Evolutionary conservation across 352 stramenopile genomes (phyloP).

Genomic region (Phytophthora citricola): DNA sequence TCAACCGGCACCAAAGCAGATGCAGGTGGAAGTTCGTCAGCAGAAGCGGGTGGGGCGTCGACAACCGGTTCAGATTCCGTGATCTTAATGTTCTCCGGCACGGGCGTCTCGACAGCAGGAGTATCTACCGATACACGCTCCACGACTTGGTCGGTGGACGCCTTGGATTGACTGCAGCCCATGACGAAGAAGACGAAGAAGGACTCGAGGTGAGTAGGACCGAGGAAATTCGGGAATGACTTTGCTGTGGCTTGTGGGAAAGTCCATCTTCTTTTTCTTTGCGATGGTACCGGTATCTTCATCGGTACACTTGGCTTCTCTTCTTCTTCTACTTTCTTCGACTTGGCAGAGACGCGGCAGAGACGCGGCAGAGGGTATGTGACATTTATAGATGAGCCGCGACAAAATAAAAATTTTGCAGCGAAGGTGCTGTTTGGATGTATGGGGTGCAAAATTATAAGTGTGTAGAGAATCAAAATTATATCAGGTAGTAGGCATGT

Average conservation of each 20-base stretch:
- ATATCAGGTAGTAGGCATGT: too few relatives aligned
- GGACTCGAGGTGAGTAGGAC: constrained; percentile 25
- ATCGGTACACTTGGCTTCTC: too few relatives aligned
- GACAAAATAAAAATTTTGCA: too few relatives aligned
- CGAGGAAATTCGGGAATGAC: constrained; percentile 42
- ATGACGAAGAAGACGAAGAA: constrained; percentile 31
- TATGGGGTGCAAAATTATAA: too few relatives aligned
- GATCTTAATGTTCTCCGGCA: constrained; percentile 14
- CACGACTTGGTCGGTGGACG: constrained; percentile 56
- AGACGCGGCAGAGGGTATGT: too few relatives aligned
- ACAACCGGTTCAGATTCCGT: constrained; percentile 2
- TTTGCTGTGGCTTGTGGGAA: neutral
- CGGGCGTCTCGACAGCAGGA: constrained; percentile 17
- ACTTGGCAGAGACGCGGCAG: too few relatives aligned
- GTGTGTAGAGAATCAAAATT: too few relatives aligned
- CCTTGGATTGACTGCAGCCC: constrained; percentile 71
- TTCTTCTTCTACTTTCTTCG: too few relatives aligned
- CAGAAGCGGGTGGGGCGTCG: constrained; percentile 13
- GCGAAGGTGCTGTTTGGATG: too few relatives aligned
- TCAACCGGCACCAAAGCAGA: constrained; percentile 18
- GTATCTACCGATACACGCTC: constrained; percentile 29
- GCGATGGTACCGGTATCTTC: too few relatives aligned
- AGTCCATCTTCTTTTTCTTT: too few relatives aligned
- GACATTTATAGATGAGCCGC: too few relatives aligned
- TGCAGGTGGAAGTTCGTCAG: constrained; percentile 17